phyloP scores from a whole-genome alignment of 2,329 filamentous ascomycete species.

The Stemphylium lycopersici region DNA sequence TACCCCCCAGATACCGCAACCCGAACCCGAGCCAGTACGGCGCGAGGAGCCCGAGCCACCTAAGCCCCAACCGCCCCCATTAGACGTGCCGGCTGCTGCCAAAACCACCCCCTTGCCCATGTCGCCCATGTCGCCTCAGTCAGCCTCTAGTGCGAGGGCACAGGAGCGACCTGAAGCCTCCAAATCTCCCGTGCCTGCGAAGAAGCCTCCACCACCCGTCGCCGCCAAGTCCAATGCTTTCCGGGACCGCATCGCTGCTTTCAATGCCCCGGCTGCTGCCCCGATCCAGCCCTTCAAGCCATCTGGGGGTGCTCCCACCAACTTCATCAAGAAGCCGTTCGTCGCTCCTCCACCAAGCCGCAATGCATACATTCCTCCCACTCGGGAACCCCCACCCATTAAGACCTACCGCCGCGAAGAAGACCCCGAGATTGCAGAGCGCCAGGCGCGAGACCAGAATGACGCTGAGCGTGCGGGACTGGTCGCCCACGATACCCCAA shows the following conservation, averaged over 20 bases:
- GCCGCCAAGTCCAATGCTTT: conserved; percentile 87
- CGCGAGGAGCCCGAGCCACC: conserved; percentile 41
- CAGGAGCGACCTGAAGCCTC: conserved; percentile 45
- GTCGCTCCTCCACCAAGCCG: conserved; percentile 93
- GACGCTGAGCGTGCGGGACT: conserved; percentile 73
- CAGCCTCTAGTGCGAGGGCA: conserved; percentile 29
- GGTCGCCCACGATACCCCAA: conserved; percentile 46
- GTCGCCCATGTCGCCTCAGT: conserved; percentile 38
- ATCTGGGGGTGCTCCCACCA: conserved; percentile 60
- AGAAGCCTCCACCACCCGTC: conserved; percentile 69
- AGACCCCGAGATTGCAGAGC: conserved; percentile 70
- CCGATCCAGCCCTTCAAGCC: conserved; percentile 92
- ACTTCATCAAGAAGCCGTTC: conserved; percentile 95
- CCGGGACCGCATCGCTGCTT: conserved; percentile 93
- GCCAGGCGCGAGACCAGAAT: conserved; percentile 69
- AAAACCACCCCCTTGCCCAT: conserved; percentile 32
- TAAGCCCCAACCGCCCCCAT: conserved; percentile 47
- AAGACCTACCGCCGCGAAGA: conserved; percentile 88
- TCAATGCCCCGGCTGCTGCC: conserved; percentile 86
- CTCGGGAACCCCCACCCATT: conserved; percentile 70
- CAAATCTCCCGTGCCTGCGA: conserved; percentile 47
- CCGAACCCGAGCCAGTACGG: conserved; percentile 29
- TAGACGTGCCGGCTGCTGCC: conserved; percentile 35
- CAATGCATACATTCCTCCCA: conserved; percentile 84
- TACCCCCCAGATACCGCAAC: conserved; percentile 38